Evolutionary conservation across 805 yeast species (phyloP), one percentile per base, ranked within the genome.

Genomic region (Candida maltosa): DNA sequence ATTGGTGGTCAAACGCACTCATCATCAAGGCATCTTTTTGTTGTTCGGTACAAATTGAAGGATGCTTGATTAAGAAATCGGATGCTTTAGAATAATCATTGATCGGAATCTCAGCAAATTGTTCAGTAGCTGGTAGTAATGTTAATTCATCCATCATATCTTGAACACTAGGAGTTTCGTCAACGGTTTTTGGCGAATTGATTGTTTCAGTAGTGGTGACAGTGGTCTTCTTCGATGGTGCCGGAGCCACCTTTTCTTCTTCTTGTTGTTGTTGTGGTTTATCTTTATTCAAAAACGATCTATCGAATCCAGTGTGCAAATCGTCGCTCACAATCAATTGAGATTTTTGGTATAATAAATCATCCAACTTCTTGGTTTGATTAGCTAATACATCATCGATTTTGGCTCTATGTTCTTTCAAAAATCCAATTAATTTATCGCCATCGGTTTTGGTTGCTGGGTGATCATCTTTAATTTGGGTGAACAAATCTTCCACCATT

Each of bases 1-100:
- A 69, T 55, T 87, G 87, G 37, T 70, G 67, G 50, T 91, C 95
- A 58, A 93, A 93, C 0, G 97, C 94, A 15, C 82, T 81, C 96
- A 91, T 89, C 54, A 89, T 69, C 40, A 93, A 75, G 0, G 95
- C 87, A 58, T 93, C 97, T 53, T 89, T 87, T 55, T 93, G 97
- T 42, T 80, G 80, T 45, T 83, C 87, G 4, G 78, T 77, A 32
- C 89, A 77, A 38, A 93, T 85, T 39, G 73, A 69, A 26, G 85
- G 76, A 57, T 82, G 86, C 55, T 53, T 55, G 29, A 70, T 63
- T 45, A 84, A 62, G 58, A 65, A 79, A 33, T 60, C 62, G 43
- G 78, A 72, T 47, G 81, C 68, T 35, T 62, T 56, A n/a, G 60
- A 50, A 28, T 76, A 65, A 31, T 82, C 70, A 14, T 64, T 61